These are phyloP conservation scores for Verticillium nubilum DNA, from an alignment of 2,329 filamentous ascomycete genomes.

Conservation along the genomic window DNA sequence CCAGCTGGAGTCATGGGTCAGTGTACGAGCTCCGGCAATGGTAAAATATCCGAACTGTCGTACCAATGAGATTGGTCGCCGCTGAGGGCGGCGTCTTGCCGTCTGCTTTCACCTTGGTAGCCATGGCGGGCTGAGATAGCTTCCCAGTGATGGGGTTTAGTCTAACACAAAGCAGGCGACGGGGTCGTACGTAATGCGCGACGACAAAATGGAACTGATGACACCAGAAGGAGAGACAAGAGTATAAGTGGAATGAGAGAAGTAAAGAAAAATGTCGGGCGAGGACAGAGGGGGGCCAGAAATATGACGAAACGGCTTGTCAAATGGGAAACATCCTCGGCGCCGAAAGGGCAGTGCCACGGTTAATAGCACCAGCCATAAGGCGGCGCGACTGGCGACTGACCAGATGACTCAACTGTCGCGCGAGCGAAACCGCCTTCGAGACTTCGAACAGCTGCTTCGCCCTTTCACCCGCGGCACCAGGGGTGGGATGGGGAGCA, in stretches of 20 bases:
- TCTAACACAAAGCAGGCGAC: not conserved
- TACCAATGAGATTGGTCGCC: constrained; percentile 88
- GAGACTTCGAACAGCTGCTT: not conserved
- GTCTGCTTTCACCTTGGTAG: constrained; percentile 37
- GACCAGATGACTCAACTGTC: constrained; percentile 1
- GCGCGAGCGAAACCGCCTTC: not conserved
- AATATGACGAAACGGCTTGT: not conserved
- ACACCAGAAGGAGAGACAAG: not conserved
- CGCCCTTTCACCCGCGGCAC: constrained; percentile 2
- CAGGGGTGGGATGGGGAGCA: not conserved
- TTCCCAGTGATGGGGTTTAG: not conserved
- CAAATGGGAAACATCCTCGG: constrained; percentile 10
- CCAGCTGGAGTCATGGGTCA: constrained; percentile 57
- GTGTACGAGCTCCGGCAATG: not conserved
- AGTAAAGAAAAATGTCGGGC: constrained; percentile 5
- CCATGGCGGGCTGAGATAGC: constrained; percentile 21
- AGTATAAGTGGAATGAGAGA: not conserved
- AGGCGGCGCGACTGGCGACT: constrained; percentile 5
- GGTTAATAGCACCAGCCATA: constrained; percentile 6
- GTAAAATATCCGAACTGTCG: constrained; percentile 17
- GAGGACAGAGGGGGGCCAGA: not conserved
- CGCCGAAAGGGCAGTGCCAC: constrained; percentile 11
- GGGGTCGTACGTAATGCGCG: not conserved
- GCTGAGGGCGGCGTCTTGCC: constrained; percentile 76
- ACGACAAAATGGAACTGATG: not conserved